Evolutionary conservation across 495 filamentous ascomycete species (phyloP).

Genomic region (Niebla homalea): DNA sequence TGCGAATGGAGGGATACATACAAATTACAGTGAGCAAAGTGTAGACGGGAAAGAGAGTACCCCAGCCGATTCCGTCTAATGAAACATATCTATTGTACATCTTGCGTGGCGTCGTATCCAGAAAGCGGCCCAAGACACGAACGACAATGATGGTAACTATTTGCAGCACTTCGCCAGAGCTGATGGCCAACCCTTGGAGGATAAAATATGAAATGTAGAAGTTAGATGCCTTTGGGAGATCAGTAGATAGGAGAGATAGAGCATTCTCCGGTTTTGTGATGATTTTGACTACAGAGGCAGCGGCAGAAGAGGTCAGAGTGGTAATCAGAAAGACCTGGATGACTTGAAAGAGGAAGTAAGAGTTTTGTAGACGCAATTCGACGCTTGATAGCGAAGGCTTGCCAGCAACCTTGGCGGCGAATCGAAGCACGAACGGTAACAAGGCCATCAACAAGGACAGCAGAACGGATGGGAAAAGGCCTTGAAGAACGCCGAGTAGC

Average conservation of each 20-base stretch:
- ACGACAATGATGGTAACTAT: conserved; percentile 66
- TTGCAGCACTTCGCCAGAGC: conserved; percentile 60
- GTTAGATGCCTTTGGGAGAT: conserved; percentile 72
- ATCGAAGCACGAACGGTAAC: conserved; percentile 72
- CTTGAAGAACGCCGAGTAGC: conserved; percentile 72
- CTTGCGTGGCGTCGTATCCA: conserved; percentile 61
- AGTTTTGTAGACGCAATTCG: conserved; percentile 80
- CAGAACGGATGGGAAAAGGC: conserved; percentile 66
- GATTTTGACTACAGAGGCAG: conserved; percentile 44
- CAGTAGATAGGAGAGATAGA: conserved; percentile 53
- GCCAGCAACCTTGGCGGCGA: conserved; percentile 65
- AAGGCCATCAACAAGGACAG: conserved; percentile 82
- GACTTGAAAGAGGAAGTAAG: conserved; percentile 90
- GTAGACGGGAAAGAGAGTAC: conserved; percentile 75
- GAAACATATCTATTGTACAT: conserved; percentile 55
- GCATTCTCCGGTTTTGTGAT: conserved; percentile 45
- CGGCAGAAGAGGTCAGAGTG: conserved; percentile 60
- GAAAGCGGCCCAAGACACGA: conserved; percentile 59
- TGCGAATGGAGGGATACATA: conserved; percentile 17
- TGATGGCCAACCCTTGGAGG: conserved; percentile 79
- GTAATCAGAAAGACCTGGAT: conserved; percentile 88
- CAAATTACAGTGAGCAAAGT: conserved; percentile 73
- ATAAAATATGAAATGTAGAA: conserved; percentile 95
- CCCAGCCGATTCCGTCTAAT: conserved; percentile 62
- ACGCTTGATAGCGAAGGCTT: conserved; percentile 64